Base-by-base conservation (phyloP, 345 rosid species). In the Hibiscus trionum region DNA sequence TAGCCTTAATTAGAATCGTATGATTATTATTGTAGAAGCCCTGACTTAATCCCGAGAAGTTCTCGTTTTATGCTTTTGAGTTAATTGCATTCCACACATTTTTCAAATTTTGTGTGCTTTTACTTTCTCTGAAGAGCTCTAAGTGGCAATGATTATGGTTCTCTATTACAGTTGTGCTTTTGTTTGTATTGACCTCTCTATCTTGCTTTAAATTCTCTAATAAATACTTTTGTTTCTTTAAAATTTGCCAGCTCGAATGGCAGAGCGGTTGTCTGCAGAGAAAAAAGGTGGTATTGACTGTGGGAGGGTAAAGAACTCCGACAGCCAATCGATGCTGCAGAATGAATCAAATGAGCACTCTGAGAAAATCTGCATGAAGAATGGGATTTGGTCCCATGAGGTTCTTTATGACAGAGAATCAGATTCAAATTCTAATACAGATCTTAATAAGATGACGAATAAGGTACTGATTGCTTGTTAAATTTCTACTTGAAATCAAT, bases 331-430 rank as follows among this genome's bases (percentile, higher is more conserved):
- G 2, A 42, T 78, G 77, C 78, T 14, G 65, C 68, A 74, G 70
- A 78, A 77, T 66, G 78, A 80, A 75, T 67, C 79, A 63, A 79
- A 74, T 12, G 87, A 77, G 61, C 80, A 69, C 73, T 73, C 78
- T 29, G 91, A 80, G 73, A 71, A 64, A 71, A 73, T 70, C 70
- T 82, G 85, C 76, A 77, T 74, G 62, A 87, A 82, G 75, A 82
- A 88, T 80, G 93, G 88, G 66, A 91, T 96, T 75, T 96, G 95
- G 80, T 87, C 99, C 72, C 96, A 88, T 78, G 97, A 93, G 77
- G 90, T 93, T 77, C 97, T 96, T 67, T 85, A 70, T 61, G 82
- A 93, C 49, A 82, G 88, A 63, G 88, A 79, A 59, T 77, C 75
- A 29, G 80, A 78, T 73, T 75, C 79, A 24, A 73, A 72, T 71